Conservation (phyloP, 2,329 filamentous ascomycete species). For the Talaromyces albobiverticillius region DNA sequence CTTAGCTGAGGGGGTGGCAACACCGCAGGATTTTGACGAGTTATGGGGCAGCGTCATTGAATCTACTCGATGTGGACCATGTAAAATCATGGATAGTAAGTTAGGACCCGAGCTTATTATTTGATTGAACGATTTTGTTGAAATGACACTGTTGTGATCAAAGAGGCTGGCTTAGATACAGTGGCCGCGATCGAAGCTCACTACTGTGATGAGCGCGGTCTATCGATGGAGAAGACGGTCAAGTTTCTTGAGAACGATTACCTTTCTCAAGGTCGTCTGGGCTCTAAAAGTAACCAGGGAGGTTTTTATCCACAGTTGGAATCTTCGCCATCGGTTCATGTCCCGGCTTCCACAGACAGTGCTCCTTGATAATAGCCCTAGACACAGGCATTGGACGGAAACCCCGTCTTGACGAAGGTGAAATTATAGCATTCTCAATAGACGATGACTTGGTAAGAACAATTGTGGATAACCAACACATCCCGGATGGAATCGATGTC, state of each 20-base stretch:
- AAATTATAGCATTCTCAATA: neutral
- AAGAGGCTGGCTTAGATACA: constrained; percentile 51
- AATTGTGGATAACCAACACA: neutral
- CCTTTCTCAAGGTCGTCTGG: constrained; percentile 47
- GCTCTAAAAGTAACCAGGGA: constrained; percentile 38
- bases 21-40: constrained; percentile 49
- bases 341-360: too few relatives aligned
- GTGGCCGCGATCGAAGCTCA: constrained; percentile 54
- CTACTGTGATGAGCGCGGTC: constrained; percentile 50
- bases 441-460: neutral
- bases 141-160: neutral
- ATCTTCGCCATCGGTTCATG: too few relatives aligned
- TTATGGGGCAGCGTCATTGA: constrained; percentile 46
- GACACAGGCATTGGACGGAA: neutral
- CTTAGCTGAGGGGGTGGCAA: constrained; percentile 49
- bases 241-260: constrained; percentile 47
- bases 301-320: too few relatives aligned
- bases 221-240: constrained; percentile 40
- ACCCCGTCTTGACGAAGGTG: neutral
- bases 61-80: constrained; percentile 28
- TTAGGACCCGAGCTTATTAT: too few relatives aligned
- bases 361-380: neutral
- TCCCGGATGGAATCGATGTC: neutral
- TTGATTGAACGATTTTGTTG: too few relatives aligned
- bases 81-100: constrained; percentile 45